These are phyloP conservation scores for Patellifolia procumbens DNA, from an alignment of 179 eudicot species.

Conservation along the genomic window DNA sequence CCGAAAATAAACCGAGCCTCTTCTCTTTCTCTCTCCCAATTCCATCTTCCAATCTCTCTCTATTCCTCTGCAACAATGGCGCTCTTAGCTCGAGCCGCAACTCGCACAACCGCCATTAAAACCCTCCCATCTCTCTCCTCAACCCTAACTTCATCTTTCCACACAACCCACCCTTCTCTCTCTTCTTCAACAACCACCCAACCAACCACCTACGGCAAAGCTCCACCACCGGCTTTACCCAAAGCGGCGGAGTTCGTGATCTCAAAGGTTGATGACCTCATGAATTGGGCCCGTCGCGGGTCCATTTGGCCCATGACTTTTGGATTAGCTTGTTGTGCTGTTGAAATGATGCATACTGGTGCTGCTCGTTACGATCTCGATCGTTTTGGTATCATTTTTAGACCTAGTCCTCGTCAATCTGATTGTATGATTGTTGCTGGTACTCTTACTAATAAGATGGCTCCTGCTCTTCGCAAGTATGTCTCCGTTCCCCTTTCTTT, in stretches of 20 bases:
- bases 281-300: constrained; percentile 94
- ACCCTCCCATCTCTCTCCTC: constrained; percentile 1
- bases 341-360: constrained; percentile 99
- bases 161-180: constrained; percentile 56
- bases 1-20: neutral
- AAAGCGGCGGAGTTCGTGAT: constrained; percentile 89
- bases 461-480: constrained; percentile 96
- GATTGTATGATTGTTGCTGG: constrained; percentile 99
- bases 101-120: constrained; percentile 34
- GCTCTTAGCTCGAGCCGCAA: constrained; percentile 34
- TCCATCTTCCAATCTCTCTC: neutral
- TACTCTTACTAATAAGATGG: constrained; percentile 99
- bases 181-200: constrained; percentile 32
- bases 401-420: constrained; percentile 96
- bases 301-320: constrained; percentile 99
- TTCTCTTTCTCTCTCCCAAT: neutral
- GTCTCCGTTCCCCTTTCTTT: neutral
- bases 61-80: constrained; percentile 34
- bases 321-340: constrained; percentile 95
- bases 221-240: constrained; percentile 66
- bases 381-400: constrained; percentile 79
- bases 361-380: constrained; percentile 92
- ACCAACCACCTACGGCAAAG: constrained; percentile 56
- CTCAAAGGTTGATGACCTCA: constrained; percentile 87
- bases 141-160: constrained; percentile 40